Percentiles rank a stretch among this genome's conserved stretches.
Evolutionary conservation across 2,329 filamentous ascomycete species (phyloP).

Genomic region (Hymenoscyphus fructigenus): DNA sequence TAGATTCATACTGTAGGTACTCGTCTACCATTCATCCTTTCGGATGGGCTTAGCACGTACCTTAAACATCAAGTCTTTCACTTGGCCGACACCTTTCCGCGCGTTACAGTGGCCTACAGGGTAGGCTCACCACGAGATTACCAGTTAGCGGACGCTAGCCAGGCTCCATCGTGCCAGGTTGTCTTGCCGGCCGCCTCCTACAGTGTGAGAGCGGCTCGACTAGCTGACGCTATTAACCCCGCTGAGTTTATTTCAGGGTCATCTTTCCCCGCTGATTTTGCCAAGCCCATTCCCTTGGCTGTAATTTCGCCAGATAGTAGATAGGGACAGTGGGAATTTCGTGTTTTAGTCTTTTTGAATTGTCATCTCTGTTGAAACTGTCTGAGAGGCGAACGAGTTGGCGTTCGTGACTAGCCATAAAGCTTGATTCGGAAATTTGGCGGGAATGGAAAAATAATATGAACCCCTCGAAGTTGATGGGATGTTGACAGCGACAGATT

Average conservation of each 20-base stretch:
- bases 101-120: neutral
- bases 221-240: neutral
- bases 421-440: too few species aligned
- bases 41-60: neutral
- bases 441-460: too few species aligned
- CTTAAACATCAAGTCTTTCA: neutral
- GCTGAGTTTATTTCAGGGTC: neutral
- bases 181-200: too few species aligned
- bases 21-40: neutral
- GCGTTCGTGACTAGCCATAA: too few species aligned
- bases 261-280: conserved; percentile 4
- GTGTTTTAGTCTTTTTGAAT: too few species aligned
- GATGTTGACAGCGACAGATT: too few species aligned
- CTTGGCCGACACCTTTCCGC: conserved; percentile 4
- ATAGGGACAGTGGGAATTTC: conserved; percentile 1
- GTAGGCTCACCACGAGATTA: neutral
- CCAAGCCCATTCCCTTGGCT: neutral
- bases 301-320: conserved; percentile 1
- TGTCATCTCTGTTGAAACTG: too few species aligned
- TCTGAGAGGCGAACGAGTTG: too few species aligned
- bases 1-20: neutral
- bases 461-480: too few species aligned
- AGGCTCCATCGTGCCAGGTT: too few species aligned
- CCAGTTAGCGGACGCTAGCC: neutral
- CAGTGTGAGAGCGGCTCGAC: neutral